phyloP scores from a whole-genome alignment of 108 stramenopile genomes.

The Fragilaria radians region DNA sequence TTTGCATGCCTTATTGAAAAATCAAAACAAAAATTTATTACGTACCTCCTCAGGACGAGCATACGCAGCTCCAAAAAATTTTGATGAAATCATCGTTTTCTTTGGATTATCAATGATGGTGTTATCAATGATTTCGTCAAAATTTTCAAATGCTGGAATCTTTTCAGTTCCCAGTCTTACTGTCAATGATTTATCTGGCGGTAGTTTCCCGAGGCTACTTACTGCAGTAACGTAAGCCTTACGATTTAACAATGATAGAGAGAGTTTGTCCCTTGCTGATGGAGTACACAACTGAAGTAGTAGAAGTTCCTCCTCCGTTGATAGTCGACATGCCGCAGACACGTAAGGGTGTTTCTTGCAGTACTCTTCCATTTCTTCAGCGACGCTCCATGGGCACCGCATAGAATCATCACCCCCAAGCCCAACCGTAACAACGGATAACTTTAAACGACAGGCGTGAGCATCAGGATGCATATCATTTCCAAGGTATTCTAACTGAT shows the following conservation, averaged over 20 bases:
- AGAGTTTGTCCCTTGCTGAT: conserved; percentile 53
- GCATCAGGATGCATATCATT: conserved; percentile 97
- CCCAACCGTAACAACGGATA: conserved; percentile 84
- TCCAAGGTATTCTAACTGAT: conserved; percentile 86
- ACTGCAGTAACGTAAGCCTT: conserved; percentile 84
- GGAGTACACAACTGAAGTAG: conserved; percentile 78
- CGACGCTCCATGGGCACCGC: conserved; percentile 89
- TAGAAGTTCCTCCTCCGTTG: conserved; percentile 85
- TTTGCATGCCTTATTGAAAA: neutral
- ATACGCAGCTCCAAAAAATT: conserved; percentile 88
- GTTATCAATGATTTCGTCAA: conserved; percentile 73
- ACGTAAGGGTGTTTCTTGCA: conserved; percentile 82
- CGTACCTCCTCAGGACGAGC: conserved; percentile 75
- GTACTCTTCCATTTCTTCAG: conserved; percentile 86
- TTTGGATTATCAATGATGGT: conserved; percentile 83
- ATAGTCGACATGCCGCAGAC: conserved; percentile 84
- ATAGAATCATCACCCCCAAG: conserved; percentile 80
- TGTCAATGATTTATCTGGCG: conserved; percentile 66
- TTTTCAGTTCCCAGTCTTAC: conserved; percentile 76
- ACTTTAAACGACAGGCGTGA: conserved; percentile 89
- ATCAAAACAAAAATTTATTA: conserved; percentile 3
- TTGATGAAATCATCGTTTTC: conserved; percentile 77
- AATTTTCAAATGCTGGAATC: conserved; percentile 74
- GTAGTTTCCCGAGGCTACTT: conserved; percentile 64
- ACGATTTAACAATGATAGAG: conserved; percentile 69